Base-by-base conservation (phyloP, 2,329 filamentous ascomycete genomes). In the Cladosporium austrohemisphaericum region DNA sequence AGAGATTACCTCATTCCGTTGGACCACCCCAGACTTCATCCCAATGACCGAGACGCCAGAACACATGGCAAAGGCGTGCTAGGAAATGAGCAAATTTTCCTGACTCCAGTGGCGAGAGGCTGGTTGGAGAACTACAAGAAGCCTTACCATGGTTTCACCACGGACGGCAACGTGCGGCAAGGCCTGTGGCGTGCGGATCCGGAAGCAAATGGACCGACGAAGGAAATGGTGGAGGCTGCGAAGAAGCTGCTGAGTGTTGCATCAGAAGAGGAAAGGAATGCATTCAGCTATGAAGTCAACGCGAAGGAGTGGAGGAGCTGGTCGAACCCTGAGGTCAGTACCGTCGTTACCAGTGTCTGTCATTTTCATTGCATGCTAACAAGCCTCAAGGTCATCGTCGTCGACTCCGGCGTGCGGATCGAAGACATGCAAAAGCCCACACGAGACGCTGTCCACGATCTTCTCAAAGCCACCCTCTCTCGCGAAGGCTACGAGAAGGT, bases 401-500 rank as follows among this genome's bases (percentile, higher is more conserved):
- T 79, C 51, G 69, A 83, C 65, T 83, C 50, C 18, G 85, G 85
- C 4, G 63, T 88, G 2, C 79, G 85, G 1, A 76, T 88, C 0
- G 85, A 89, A 57, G 82, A 86, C 57, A 70, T 83, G 36, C 70
- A 60, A 1, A 48, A 66, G 0, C 31, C 68, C 0, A 65, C 76
- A 20, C 73, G 76, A 3, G 65, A 70, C 20, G 68, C 75, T 25
- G 75, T 82, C 3, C 69, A 86, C 36, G 64, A 66, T 4, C 67
- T 88, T 2, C 70, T 88, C 1, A 59, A 75, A 46, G 61, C 72
- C 0, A 80, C 80, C 0, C 72, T 88, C 0, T 86, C 83, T 0
- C 76, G 80, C 0, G 81, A 85, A 60, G 85, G 86, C 11, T 89
- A 86, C 67, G 66, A 74, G 11, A 88, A 88, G 59, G 84, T 85